A percentile compares a stretch with the other conserved stretches of the same genome.
Conservation (phyloP, 768 basidiomycete genomes). For the Lactifluus hygrophoroides region DNA sequence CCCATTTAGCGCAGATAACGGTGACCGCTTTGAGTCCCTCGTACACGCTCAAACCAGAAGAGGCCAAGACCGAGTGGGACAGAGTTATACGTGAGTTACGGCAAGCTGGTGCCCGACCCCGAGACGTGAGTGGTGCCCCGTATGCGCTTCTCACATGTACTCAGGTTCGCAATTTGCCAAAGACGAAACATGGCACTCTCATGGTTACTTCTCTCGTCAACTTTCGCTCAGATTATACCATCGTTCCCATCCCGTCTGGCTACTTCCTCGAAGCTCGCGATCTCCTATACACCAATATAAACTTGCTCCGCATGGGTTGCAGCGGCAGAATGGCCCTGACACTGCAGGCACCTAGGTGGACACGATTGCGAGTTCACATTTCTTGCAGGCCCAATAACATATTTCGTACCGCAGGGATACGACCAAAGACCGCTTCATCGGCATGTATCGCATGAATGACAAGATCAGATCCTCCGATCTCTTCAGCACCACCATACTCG, state of each 20-base stretch:
- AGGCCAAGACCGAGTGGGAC: slow-evolving; percentile 51
- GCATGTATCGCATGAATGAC: slow-evolving; percentile 55
- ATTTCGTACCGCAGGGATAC: slow-evolving; percentile 48
- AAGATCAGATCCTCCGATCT: slow-evolving; percentile 26
- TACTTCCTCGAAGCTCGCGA: slow-evolving; percentile 55
- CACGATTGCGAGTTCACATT: slow-evolving; percentile 4
- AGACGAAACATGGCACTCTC: slow-evolving; percentile 60
- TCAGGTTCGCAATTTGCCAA: background rate
- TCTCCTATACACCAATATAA: slow-evolving; percentile 73
- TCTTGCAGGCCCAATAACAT: background rate
- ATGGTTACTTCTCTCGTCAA: slow-evolving; percentile 81
- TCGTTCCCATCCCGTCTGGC: slow-evolving; percentile 69
- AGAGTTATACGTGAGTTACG: slow-evolving; percentile 51
- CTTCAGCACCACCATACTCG: slow-evolving; percentile 62
- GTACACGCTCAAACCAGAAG: slow-evolving; percentile 32
- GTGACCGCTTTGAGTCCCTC: slow-evolving; percentile 48
- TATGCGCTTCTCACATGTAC: slow-evolving; percentile 8
- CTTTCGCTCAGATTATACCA: slow-evolving; percentile 82
- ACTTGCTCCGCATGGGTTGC: slow-evolving; percentile 76
- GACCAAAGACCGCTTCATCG: slow-evolving; percentile 72
- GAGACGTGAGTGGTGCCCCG: slow-evolving; percentile 36
- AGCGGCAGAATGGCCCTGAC: slow-evolving; percentile 71
- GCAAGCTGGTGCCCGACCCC: slow-evolving; percentile 66
- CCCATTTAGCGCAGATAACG: slow-evolving; percentile 37
- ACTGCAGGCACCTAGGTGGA: slow-evolving; percentile 64